Evolutionary conservation across 2,329 filamentous ascomycete genomes (phyloP).

Genomic region (Ceratocystis diversiconidia): DNA sequence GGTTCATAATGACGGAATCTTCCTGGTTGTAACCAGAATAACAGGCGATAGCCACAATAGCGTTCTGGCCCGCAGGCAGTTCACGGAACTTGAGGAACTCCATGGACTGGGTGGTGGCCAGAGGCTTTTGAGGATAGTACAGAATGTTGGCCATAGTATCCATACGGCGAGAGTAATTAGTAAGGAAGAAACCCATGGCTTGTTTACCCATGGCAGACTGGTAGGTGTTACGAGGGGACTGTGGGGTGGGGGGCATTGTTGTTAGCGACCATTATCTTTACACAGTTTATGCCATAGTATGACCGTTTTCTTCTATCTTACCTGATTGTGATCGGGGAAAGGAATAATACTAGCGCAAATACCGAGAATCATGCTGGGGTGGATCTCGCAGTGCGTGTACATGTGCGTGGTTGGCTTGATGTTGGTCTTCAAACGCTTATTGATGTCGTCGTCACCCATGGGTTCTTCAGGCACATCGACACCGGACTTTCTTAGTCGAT

Average conservation of each 20-base stretch:
- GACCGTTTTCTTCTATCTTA: slow-evolving; percentile 27
- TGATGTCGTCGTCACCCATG: slow-evolving; percentile 51
- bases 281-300: not conserved
- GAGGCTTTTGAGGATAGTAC: slow-evolving; percentile 95
- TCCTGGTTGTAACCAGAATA: slow-evolving; percentile 99
- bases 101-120: slow-evolving; percentile 94
- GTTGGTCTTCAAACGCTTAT: slow-evolving; percentile 75
- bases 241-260: slow-evolving; percentile 15
- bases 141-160: slow-evolving; percentile 99
- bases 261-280: slow-evolving; percentile 24
- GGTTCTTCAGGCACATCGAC: slow-evolving; percentile 35
- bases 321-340: slow-evolving; percentile 96
- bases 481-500: slow-evolving; percentile 54
- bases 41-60: slow-evolving; percentile 91
- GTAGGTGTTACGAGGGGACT: slow-evolving; percentile 97
- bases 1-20: slow-evolving; percentile 99
- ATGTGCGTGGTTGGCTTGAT: slow-evolving; percentile 78
- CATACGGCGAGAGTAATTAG: slow-evolving; percentile 94
- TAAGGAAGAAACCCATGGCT: slow-evolving; percentile 98
- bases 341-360: slow-evolving; percentile 99
- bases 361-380: slow-evolving; percentile 96
- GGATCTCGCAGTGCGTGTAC: slow-evolving; percentile 98
- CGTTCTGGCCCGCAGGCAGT: slow-evolving; percentile 90
- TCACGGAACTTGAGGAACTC: slow-evolving; percentile 98
- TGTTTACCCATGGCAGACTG: slow-evolving; percentile 99